Base-by-base conservation (phyloP, 257 asterid species). In the Eustoma russellianum region DNA sequence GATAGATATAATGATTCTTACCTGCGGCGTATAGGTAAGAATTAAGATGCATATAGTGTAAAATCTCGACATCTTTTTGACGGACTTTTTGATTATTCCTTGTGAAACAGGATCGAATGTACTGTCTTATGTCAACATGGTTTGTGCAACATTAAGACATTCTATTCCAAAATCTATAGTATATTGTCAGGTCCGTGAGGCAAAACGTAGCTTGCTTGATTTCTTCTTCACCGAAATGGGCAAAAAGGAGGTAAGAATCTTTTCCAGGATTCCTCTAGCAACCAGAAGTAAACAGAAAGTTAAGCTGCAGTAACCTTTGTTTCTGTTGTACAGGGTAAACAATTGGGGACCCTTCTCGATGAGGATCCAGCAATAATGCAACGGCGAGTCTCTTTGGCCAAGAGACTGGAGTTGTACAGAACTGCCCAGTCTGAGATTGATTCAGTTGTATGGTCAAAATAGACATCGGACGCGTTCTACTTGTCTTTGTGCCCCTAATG, bases 291-390 rank as follows among this genome's bases (percentile, higher is more conserved):
- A 47, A 35, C 35, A 33, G 38, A 18, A 52, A 9, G 46, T 57
- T n/a, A 0, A 38, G 17, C 13, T 46, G 33, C 17, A 50, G 18
- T 53, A 17, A 35, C 47, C 13, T 34, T 55, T 43, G 34, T 28
- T 8, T 33, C 57, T 24, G 57, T 17, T 41, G 61, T 44, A 55
- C 86, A 92, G 98, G 96, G 77, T 5, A 85, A 59, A 65, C 90
- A 85, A 55, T 63, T 92, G 77, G 93, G 98, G 8, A 77, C 56
- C 50, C 64, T 92, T 79, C 70, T 92, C 79, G 97, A 92, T 41
- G 98, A 92, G 83, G 98, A 92, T 76, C 97, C 97, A 1, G 86
- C 94, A n/a, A 64, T 92, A 48, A 85, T 85, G 93, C 94, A 92
- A 71, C 70, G 93, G 33, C 81, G 97, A 1, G 14, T 74, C 16